Base-by-base conservation (phyloP, 106 monocot species). In the Allium cepa region DNA sequence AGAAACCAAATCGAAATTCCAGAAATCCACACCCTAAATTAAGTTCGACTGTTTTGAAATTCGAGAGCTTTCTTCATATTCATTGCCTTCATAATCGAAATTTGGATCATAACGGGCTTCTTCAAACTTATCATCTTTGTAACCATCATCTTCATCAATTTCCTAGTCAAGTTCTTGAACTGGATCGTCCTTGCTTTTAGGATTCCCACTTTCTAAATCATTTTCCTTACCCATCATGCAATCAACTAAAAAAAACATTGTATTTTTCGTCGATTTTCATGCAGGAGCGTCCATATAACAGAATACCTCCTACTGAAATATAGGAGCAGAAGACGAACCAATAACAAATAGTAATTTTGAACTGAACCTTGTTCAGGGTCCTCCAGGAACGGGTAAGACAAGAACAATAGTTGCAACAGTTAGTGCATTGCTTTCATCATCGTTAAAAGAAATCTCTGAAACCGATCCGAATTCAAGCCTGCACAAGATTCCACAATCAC, bases 401-500 rank as follows among this genome's bases (percentile, higher is more conserved):
- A n/a, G n/a, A n/a, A n/a, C n/a, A n/a, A n/a, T n/a, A n/a, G n/a
- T n/a, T n/a, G n/a, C n/a, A n/a, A n/a, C n/a, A n/a, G n/a, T n/a
- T n/a, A n/a, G n/a, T n/a, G n/a, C n/a, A n/a, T 73, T 10, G 53
- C 53, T 26, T 47, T 79, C 51, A 92, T 45, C 16, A 80, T 57
- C 11, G 78, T 80, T 9, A 74, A 36, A 59, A 92, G 78, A 59
- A 88, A 60, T 11, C 46, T 61, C 28, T 56, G 28, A 46, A 88
- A 85, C 50, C 53, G 55, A 8, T 55, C 36, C 16, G 9, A 68
- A 45, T 16, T 68, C 28, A 36, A n/a, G 13, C 18, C 8, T 9
- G 61, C 4, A 2, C 73, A 66, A 61, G 73, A 60, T 10, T 88
- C 78, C 12, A 88, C 47, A 3, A 92, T 76, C 57, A 82, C 75